Conservation (phyloP, 371 early-diverging fungal species). For the Mortierella sp. region DNA sequence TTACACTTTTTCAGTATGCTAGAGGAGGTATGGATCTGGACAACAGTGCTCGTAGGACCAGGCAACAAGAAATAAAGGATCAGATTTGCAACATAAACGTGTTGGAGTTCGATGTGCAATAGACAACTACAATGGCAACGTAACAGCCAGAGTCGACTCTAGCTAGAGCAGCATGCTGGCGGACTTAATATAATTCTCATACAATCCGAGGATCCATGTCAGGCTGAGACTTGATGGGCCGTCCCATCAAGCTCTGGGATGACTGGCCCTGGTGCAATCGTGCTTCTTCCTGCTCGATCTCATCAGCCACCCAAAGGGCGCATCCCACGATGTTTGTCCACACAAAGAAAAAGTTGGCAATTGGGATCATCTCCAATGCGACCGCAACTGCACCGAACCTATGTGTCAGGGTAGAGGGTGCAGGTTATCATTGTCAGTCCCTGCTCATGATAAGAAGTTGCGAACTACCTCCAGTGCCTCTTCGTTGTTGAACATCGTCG, state of each 20-base stretch:
- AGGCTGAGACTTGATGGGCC: background rate
- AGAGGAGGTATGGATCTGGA: no score
- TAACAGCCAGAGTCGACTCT: no score
- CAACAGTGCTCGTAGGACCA: no score
- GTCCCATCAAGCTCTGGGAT: slow-evolving; percentile 10
- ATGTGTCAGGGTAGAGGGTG: background rate
- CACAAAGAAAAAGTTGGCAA: slow-evolving; percentile 75
- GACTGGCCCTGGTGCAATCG: slow-evolving; percentile 15
- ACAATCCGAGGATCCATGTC: no score
- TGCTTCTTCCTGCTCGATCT: slow-evolving; percentile 59
- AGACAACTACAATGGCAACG: no score
- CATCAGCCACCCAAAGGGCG: slow-evolving; percentile 78
- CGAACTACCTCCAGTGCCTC: no score
- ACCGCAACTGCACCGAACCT: slow-evolving; percentile 74
- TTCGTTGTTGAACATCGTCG: background rate
- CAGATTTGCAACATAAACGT: no score
- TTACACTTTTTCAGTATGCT: no score
- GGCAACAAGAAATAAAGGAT: no score
- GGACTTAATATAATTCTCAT: no score
- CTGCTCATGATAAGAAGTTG: background rate
- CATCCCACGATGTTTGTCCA: slow-evolving; percentile 84
- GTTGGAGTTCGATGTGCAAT: no score
- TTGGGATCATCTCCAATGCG: slow-evolving; percentile 71
- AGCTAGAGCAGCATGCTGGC: no score
- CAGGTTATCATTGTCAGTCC: background rate